Evolutionary conservation across 208 protist species (phyloP).

Genomic region (Acanthamoeba sp.): DNA sequence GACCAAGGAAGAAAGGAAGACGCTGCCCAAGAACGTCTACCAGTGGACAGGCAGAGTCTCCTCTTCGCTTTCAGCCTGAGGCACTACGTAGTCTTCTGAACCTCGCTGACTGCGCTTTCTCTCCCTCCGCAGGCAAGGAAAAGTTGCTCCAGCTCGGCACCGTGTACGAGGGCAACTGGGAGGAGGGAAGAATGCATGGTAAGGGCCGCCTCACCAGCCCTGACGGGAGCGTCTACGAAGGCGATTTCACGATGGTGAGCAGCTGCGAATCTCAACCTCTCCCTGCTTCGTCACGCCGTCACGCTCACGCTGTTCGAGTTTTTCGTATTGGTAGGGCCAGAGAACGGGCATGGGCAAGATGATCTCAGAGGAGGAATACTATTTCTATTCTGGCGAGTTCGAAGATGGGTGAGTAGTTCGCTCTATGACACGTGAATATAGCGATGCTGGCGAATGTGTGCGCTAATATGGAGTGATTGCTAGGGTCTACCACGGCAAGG

Average conservation of each 20-base stretch:
- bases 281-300: not conserved
- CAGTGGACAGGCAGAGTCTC: conserved; percentile 12
- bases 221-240: conserved; percentile 6
- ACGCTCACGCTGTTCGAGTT: not conserved
- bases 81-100: no score
- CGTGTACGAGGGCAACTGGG: conserved; percentile 47
- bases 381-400: conserved; percentile 13
- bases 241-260: conserved; percentile 33
- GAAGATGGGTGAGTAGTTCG: not conserved
- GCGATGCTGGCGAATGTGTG: not conserved
- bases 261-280: not conserved
- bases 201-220: not conserved
- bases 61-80: not conserved
- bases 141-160: conserved; percentile 42
- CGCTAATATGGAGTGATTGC: no score
- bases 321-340: no score
- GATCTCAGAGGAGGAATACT: not conserved
- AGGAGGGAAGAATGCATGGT: conserved; percentile 32
- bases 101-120: no score
- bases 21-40: conserved; percentile 12
- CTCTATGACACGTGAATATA: not conserved
- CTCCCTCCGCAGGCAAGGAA: not conserved
- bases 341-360: conserved; percentile 25
- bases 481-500: conserved; percentile 49
- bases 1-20: not conserved